These are phyloP conservation scores for Trichosporon ovoides DNA, from an alignment of 1,284 basidiomycete genomes.

Conservation along the genomic window DNA sequence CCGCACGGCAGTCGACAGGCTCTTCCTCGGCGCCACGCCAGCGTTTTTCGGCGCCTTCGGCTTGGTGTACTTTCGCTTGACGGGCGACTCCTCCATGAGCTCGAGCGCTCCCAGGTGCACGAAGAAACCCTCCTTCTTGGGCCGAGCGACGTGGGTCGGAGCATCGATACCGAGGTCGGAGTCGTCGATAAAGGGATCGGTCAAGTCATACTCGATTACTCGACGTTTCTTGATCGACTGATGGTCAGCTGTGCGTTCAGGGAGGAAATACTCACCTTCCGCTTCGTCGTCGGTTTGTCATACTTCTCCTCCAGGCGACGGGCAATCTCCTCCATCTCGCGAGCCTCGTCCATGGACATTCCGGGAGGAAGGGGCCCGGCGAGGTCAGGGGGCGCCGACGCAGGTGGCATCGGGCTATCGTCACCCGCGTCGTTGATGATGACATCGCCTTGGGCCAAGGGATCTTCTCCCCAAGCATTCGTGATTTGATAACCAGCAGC, in stretches of 20 bases:
- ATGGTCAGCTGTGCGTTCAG: not conserved
- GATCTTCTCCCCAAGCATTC: constrained; percentile 18
- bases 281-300: constrained; percentile 25
- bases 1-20: constrained; percentile 14
- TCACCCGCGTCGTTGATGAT: constrained; percentile 3
- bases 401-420: not conserved
- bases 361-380: constrained; percentile 6
- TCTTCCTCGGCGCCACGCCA: constrained; percentile 15
- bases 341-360: constrained; percentile 12
- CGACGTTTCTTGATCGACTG: constrained; percentile 51
- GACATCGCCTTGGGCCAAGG: constrained; percentile 5
- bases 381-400: not conserved
- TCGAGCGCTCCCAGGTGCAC: constrained; percentile 81
- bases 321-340: constrained; percentile 32
- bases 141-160: constrained; percentile 84
- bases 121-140: constrained; percentile 90
- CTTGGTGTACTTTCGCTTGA: constrained; percentile 7
- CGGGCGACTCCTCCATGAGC: constrained; percentile 50
- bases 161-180: constrained; percentile 86
- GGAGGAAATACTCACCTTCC: constrained; percentile 14
- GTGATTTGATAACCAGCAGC: constrained; percentile 20
- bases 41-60: constrained; percentile 19
- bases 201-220: constrained; percentile 72
- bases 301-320: constrained; percentile 36
- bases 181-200: constrained; percentile 96